Evolutionary conservation across 768 basidiomycete genomes (phyloP), one percentile per base, ranked within the genome.

Genomic region (Leccinum uliginosum): DNA sequence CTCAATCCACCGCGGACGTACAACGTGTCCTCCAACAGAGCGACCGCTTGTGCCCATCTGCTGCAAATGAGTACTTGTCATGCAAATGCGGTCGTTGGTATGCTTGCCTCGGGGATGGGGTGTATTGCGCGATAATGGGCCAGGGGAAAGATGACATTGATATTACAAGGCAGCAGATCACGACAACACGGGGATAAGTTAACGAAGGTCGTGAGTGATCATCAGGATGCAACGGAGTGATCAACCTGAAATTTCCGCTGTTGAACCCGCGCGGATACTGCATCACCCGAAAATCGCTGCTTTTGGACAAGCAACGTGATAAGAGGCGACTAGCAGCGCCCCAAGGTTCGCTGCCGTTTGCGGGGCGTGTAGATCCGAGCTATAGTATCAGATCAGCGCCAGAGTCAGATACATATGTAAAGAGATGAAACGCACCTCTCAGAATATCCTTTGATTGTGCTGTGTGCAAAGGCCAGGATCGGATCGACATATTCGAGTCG

Each of bases 401-500:
- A 12, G 19, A 24, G 14, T 23, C 2, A 24, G 4, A n/a, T 30
- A 15, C 40, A 43, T 29, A 29, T 29, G 27, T 29, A 29, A 10
- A 29, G n/a, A 43, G 17, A 17, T 43, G 9, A 43, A 21, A 46
- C 75, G 35, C 57, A 90, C 93, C 84, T 93, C 17, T 93, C 89
- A 10, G 78, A 74, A 68, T 84, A 94, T 63, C 93, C 93, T 62
- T 86, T 82, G 57, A 93, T 83, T 71, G 98, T 97, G 24, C 83
- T 81, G 5, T 85, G 85, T 1, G 94, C 92, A 67, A 96, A 99
- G 9, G 85, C 86, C 54, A 98, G 80, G n/a, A 98, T 86, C 72
- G 97, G 95, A 65, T 98, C 94, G 45, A 98, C 93, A 67, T 99
- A 98, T 77, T 98, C 94, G 51, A 99, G 80, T 62, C 92, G 80